Evolutionary conservation across 306 rosid species (phyloP).

Genomic region (Begonia peltatifolia): DNA sequence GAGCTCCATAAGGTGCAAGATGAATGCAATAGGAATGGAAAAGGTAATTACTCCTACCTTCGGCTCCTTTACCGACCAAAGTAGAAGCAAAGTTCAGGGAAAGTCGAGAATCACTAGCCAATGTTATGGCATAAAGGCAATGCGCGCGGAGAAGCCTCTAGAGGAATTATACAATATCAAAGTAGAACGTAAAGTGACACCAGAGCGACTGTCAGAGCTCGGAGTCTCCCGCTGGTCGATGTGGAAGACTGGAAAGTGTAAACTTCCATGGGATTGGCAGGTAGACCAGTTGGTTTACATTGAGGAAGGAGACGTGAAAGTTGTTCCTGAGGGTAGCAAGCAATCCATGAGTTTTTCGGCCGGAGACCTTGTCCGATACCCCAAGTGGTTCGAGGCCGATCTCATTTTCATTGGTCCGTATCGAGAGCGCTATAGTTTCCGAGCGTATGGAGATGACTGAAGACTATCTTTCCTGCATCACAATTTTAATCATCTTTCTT

Average conservation of each 20-base stretch:
- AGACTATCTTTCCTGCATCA: too few species aligned
- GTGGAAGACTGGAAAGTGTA: slow-evolving; percentile 81
- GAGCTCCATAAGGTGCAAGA: too few species aligned
- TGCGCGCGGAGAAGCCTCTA: slow-evolving; percentile 49
- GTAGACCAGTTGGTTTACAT: slow-evolving; percentile 77
- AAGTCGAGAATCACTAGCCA: slow-evolving; percentile 12
- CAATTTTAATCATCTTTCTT: too few species aligned
- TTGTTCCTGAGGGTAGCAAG: slow-evolving; percentile 77
- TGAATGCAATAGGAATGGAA: too few species aligned
- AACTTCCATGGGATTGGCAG: slow-evolving; percentile 92
- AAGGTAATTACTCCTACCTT: slow-evolving; percentile 6
- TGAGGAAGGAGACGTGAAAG: slow-evolving; percentile 91
- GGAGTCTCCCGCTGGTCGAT: slow-evolving; percentile 73
- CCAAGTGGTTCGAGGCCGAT: slow-evolving; percentile 85
- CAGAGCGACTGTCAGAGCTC: slow-evolving; percentile 44
- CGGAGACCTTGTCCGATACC: slow-evolving; percentile 75
- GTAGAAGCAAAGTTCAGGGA: slow-evolving; percentile 12
- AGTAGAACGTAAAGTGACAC: slow-evolving; percentile 51
- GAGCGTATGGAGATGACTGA: slow-evolving; percentile 69
- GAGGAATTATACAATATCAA: slow-evolving; percentile 69
- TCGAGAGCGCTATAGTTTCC: slow-evolving; percentile 70
- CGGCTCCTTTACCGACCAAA: slow-evolving; percentile 23
- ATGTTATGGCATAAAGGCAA: slow-evolving; percentile 30
- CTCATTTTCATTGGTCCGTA: slow-evolving; percentile 81
- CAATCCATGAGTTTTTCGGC: slow-evolving; percentile 66